Percentiles rank a stretch among this genome's conserved stretches.
Evolutionary conservation across 2,329 filamentous ascomycete genomes (phyloP).

Genomic region (Clarireedia paspali): DNA sequence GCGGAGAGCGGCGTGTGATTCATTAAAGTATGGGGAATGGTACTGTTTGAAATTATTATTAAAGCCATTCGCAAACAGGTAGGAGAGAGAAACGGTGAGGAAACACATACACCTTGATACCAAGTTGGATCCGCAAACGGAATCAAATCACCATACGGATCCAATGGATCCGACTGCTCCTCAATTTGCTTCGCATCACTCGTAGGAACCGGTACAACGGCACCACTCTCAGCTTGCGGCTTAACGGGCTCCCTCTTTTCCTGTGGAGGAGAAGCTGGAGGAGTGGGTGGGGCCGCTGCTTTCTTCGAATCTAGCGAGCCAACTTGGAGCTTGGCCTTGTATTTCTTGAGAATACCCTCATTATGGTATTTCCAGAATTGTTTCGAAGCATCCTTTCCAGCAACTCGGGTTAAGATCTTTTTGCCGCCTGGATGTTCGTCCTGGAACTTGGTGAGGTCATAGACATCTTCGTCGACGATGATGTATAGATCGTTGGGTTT

Average conservation of each 20-base stretch:
- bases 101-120: conserved; percentile 79
- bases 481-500: conserved; percentile 82
- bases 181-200: conserved; percentile 24
- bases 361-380: conserved; percentile 32
- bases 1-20: conserved; percentile 84
- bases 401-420: conserved; percentile 28
- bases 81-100: background rate
- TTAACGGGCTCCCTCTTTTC: conserved; percentile 44
- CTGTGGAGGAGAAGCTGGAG: conserved; percentile 38
- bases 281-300: conserved; percentile 43
- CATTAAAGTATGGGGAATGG: conserved; percentile 94
- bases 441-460: conserved; percentile 85
- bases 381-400: conserved; percentile 30
- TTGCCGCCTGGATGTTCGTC: conserved; percentile 61
- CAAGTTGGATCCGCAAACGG: conserved; percentile 89
- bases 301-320: conserved; percentile 81
- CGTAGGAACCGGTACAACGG: conserved; percentile 42
- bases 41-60: conserved; percentile 50
- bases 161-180: conserved; percentile 62
- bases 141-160: conserved; percentile 77
- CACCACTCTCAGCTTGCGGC: conserved; percentile 47
- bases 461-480: conserved; percentile 89
- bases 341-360: conserved; percentile 43
- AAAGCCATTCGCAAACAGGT: background rate
- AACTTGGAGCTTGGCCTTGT: conserved; percentile 82